Percentiles rank a stretch among this genome's conserved stretches.
Conservation (phyloP, 2,329 filamentous ascomycete genomes). For the Colletotrichum orbiculare region DNA sequence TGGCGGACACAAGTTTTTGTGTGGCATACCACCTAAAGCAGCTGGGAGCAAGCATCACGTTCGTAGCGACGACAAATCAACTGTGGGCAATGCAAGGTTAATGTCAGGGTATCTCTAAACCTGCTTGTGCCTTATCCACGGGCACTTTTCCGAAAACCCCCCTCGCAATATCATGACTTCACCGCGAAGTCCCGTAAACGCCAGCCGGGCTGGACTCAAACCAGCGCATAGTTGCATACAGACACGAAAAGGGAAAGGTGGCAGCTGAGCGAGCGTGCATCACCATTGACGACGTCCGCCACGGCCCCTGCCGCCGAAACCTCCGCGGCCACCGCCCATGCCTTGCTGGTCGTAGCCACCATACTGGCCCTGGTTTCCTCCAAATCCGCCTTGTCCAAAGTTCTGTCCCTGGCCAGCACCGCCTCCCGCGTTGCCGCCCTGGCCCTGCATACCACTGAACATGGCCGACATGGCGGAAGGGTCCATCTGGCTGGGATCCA, state of each 20-base stretch:
- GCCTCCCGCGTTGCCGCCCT: conserved; percentile 53
- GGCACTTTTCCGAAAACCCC: conserved; percentile 27
- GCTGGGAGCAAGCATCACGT: neutral
- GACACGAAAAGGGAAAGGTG: neutral
- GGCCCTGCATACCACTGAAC: conserved; percentile 68
- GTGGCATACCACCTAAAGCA: too few relatives aligned
- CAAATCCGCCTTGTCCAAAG: conserved; percentile 64
- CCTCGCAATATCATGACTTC: conserved; percentile 12
- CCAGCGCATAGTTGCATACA: conserved; percentile 24
- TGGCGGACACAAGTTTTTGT: too few relatives aligned
- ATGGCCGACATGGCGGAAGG: conserved; percentile 67
- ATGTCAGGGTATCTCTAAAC: conserved; percentile 37
- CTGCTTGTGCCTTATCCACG: conserved; percentile 29
- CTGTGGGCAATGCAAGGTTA: conserved; percentile 32
- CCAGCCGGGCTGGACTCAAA: conserved; percentile 20
- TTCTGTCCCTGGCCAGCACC: conserved; percentile 63
- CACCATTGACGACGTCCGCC: conserved; percentile 42
- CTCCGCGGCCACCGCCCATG: conserved; percentile 54
- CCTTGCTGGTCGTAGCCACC: conserved; percentile 59
- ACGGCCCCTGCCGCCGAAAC: conserved; percentile 43
- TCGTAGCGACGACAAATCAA: too few relatives aligned
- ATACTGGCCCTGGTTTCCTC: conserved; percentile 64
- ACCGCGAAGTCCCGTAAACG: conserved; percentile 26
- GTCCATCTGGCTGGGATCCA: conserved; percentile 76
- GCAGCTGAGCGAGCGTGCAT: neutral